Conservation (phyloP, 306 rosid species). For the Inga laurina region DNA sequence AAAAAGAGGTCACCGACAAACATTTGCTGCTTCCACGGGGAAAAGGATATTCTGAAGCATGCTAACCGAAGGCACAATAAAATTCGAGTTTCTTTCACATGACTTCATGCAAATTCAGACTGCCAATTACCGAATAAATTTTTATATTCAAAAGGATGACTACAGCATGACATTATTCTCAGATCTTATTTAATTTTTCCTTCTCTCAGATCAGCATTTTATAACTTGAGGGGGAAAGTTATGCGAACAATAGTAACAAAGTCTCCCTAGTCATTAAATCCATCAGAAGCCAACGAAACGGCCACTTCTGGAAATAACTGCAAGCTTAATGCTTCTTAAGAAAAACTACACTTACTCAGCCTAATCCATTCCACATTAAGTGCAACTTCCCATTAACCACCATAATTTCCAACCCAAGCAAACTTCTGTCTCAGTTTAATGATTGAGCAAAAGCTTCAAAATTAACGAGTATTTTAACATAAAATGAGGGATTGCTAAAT, state of each 20-base stretch:
- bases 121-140: not conserved
- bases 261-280: not conserved
- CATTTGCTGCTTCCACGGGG: not conserved
- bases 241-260: not conserved
- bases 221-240: not conserved
- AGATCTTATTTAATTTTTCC: not conserved
- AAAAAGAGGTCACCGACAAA: not conserved
- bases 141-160: not conserved
- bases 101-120: not conserved
- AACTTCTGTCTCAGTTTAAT: not conserved
- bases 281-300: conserved; percentile 1
- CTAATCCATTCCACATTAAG: not conserved
- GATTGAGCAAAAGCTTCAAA: not conserved
- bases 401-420: not conserved
- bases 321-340: not conserved
- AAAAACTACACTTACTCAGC: not conserved
- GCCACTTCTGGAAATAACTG: not conserved
- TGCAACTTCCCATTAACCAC: not conserved
- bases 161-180: not conserved
- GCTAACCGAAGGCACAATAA: not conserved
- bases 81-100: not conserved
- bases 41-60: not conserved
- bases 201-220: not conserved
- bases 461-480: not conserved
- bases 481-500: not conserved